Conservation (phyloP, 2,329 filamentous ascomycete species). For the Verticillium zaregamsianum region DNA sequence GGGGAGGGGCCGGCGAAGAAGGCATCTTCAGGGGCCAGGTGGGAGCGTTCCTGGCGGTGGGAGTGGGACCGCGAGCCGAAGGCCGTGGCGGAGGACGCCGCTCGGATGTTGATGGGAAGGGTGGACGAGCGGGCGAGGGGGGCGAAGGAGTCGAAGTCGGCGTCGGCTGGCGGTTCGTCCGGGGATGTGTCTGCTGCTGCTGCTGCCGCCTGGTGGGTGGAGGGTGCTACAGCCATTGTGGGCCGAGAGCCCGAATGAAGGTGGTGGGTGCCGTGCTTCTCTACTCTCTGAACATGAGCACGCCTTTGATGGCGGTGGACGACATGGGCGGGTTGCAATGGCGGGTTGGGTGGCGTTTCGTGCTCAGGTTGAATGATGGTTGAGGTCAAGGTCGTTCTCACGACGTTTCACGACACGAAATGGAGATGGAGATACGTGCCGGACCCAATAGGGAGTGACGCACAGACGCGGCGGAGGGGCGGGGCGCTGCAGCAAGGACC, state of each 20-base stretch:
- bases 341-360: neutral
- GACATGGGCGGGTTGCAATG: neutral
- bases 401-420: neutral
- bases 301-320: neutral
- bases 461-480: neutral
- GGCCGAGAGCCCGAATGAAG: neutral
- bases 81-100: slow-evolving; percentile 13
- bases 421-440: neutral
- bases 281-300: neutral
- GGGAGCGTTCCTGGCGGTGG: slow-evolving; percentile 52
- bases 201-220: neutral
- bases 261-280: neutral
- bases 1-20: slow-evolving; percentile 65
- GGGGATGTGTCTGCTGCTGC: neutral
- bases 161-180: slow-evolving; percentile 4
- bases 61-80: slow-evolving; percentile 13
- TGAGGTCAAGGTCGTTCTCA: neutral
- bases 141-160: slow-evolving; percentile 9
- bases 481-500: neutral
- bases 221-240: neutral
- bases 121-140: slow-evolving; percentile 36
- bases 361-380: neutral
- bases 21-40: slow-evolving; percentile 81
- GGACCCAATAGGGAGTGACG: neutral
- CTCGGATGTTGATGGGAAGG: slow-evolving; percentile 26